These are phyloP conservation scores for Fusarium neocosmosporiellum DNA, from an alignment of 2,329 filamentous ascomycete species.

Conservation along the genomic window DNA sequence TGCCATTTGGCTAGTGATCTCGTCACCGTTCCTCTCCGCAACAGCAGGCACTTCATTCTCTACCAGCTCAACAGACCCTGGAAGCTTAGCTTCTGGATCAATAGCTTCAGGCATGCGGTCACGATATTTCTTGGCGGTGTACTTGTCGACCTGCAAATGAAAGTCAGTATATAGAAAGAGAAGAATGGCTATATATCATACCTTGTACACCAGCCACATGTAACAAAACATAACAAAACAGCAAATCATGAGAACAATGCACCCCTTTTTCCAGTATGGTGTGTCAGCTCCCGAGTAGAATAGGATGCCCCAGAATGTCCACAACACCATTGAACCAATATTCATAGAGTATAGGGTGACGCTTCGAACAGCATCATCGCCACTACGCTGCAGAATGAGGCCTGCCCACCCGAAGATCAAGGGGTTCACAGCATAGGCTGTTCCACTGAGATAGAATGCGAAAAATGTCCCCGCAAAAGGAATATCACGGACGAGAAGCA, in stretches of 20 bases:
- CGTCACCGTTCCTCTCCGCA: background rate
- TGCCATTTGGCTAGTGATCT: background rate
- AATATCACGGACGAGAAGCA: conserved; percentile 36
- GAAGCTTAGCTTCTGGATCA: background rate
- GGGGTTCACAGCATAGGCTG: conserved; percentile 41
- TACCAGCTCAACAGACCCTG: background rate
- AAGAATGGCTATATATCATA: background rate
- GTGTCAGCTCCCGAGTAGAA: conserved; percentile 56
- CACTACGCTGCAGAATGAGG: conserved; percentile 35
- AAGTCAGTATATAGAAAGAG: background rate
- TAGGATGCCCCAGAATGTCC: conserved; percentile 58
- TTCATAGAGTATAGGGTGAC: conserved; percentile 56
- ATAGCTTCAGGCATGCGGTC: background rate
- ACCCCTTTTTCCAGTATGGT: conserved; percentile 52
- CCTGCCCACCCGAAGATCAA: conserved; percentile 44
- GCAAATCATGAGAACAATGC: conserved; percentile 38
- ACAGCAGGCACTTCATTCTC: background rate
- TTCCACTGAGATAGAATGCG: conserved; percentile 39
- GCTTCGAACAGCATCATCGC: conserved; percentile 54
- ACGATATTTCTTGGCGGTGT: conserved; percentile 9
- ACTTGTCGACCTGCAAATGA: conserved; percentile 3
- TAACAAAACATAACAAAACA: conserved; percentile 31
- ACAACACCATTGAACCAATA: conserved; percentile 52
- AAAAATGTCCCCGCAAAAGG: conserved; percentile 33
- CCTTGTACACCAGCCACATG: conserved; percentile 30